Evolutionary conservation across 1,284 basidiomycete genomes (phyloP).

Genomic region (Thecaphora frezii): DNA sequence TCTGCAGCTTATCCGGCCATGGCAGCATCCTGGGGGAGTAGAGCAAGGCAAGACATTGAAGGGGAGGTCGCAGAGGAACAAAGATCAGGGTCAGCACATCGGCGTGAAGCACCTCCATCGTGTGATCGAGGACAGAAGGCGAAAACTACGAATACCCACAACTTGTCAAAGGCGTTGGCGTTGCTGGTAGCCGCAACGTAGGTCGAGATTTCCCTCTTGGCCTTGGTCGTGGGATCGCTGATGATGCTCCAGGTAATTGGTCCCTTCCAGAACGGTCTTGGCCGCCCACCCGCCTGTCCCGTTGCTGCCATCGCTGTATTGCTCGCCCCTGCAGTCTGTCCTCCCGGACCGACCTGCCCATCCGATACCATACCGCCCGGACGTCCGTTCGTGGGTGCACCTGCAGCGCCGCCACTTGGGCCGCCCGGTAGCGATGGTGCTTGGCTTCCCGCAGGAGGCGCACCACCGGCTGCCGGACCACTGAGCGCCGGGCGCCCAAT

Average conservation of each 20-base stretch:
- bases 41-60: background rate
- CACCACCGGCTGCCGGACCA: too few species aligned
- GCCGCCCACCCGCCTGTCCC: constrained; percentile 11
- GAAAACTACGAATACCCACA: constrained; percentile 1
- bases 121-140: background rate
- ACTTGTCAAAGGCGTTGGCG: constrained; percentile 13
- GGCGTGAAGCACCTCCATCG: too few species aligned
- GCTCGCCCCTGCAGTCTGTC: background rate
- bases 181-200: constrained; percentile 41
- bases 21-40: constrained; percentile 11
- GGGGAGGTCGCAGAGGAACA: constrained; percentile 13
- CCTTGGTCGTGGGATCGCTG: constrained; percentile 22
- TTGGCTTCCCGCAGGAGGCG: too few species aligned
- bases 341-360: too few species aligned
- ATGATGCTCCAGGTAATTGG: constrained; percentile 43
- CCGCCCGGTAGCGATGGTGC: too few species aligned
- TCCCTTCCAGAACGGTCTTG: constrained; percentile 45
- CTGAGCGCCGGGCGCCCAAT: constrained; percentile 14
- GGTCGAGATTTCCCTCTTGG: constrained; percentile 34
- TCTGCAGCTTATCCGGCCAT: constrained; percentile 37
- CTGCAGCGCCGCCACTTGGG: too few species aligned
- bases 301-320: background rate
- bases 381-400: too few species aligned
- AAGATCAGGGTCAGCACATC: too few species aligned
- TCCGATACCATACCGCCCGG: too few species aligned